A percentile compares a stretch with the other conserved stretches of the same genome.
Conservation (phyloP, 345 rosid genomes). For the Boechera retrofracta region DNA sequence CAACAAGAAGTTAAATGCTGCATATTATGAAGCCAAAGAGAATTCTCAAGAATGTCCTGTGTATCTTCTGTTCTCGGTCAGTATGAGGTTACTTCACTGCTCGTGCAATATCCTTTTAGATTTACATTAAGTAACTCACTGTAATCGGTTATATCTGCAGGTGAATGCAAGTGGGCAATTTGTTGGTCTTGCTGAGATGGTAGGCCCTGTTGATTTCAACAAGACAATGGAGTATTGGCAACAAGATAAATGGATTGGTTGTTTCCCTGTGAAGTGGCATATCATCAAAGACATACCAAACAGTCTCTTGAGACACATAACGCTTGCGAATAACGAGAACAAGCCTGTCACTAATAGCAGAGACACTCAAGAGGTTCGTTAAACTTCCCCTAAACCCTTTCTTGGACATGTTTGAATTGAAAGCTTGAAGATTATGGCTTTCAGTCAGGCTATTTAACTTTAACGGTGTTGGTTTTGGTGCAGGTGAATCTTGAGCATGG, state of each 20-base stretch:
- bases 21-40: slow-evolving; percentile 62
- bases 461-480: slow-evolving; percentile 4
- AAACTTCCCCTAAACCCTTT: neutral
- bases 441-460: neutral
- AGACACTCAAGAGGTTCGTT: slow-evolving; percentile 82
- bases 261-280: slow-evolving; percentile 84
- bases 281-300: slow-evolving; percentile 83
- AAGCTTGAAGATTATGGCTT: neutral
- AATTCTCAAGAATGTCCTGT: slow-evolving; percentile 60
- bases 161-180: slow-evolving; percentile 90
- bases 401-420: slow-evolving; percentile 17
- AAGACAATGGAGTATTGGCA: slow-evolving; percentile 79
- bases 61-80: slow-evolving; percentile 76
- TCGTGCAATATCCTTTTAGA: neutral
- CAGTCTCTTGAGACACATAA: slow-evolving; percentile 66
- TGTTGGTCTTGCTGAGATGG: slow-evolving; percentile 86
- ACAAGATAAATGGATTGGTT: slow-evolving; percentile 86
- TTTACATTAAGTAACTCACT: neutral
- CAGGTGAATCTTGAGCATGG: slow-evolving; percentile 66
- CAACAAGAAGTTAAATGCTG: slow-evolving; percentile 76
- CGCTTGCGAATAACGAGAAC: slow-evolving; percentile 72
- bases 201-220: slow-evolving; percentile 71
- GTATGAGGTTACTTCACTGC: slow-evolving; percentile 34
- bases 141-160: slow-evolving; percentile 46
- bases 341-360: slow-evolving; percentile 84